A percentile compares a stretch with the other conserved stretches of the same genome.
Evolutionary conservation across 352 stramenopile species (phyloP).

Genomic region (Globisporangium iwayamae): DNA sequence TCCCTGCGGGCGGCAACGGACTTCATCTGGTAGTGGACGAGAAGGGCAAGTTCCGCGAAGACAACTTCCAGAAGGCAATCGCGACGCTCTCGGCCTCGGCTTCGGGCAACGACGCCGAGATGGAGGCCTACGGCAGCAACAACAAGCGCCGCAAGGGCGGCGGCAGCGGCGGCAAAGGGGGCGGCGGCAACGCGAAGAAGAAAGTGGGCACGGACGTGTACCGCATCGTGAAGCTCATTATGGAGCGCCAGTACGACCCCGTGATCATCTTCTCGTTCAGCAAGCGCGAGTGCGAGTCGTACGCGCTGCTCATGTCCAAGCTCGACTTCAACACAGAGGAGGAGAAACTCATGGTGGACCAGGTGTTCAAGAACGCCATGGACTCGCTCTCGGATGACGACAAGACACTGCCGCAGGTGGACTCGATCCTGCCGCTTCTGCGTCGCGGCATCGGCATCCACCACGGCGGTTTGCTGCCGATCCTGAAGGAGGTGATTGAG

Average conservation of each 20-base stretch:
- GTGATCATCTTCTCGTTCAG: constrained; percentile 99
- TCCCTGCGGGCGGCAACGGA: constrained; percentile 94
- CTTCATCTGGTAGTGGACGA: constrained; percentile 99
- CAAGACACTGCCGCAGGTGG: constrained; percentile 96
- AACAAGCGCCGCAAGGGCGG: constrained; percentile 60
- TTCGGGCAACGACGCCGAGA: constrained; percentile 67
- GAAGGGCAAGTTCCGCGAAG: constrained; percentile 97
- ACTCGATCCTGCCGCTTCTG: constrained; percentile 95
- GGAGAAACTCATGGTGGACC: constrained; percentile 96
- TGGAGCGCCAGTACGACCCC: constrained; percentile 95
- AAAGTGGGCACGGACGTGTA: constrained; percentile 94
- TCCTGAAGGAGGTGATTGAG: constrained; percentile 98
- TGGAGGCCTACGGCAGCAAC: constrained; percentile 76
- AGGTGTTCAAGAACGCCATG: constrained; percentile 98
- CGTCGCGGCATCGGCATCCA: constrained; percentile 99
- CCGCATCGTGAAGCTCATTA: constrained; percentile 98
- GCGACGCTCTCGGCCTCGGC: constrained; percentile 58
- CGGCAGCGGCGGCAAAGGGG: constrained; percentile 20
- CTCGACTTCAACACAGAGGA: constrained; percentile 98
- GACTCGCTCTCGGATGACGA: constrained; percentile 96
- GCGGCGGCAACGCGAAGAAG: constrained; percentile 76
- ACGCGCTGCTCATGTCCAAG: constrained; percentile 90
- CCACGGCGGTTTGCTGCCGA: constrained; percentile 98
- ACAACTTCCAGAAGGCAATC: constrained; percentile 96
- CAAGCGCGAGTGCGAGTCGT: constrained; percentile 97